phyloP scores from a whole-genome alignment of 139 green algal genomes.

The Closterium sp. region DNA sequence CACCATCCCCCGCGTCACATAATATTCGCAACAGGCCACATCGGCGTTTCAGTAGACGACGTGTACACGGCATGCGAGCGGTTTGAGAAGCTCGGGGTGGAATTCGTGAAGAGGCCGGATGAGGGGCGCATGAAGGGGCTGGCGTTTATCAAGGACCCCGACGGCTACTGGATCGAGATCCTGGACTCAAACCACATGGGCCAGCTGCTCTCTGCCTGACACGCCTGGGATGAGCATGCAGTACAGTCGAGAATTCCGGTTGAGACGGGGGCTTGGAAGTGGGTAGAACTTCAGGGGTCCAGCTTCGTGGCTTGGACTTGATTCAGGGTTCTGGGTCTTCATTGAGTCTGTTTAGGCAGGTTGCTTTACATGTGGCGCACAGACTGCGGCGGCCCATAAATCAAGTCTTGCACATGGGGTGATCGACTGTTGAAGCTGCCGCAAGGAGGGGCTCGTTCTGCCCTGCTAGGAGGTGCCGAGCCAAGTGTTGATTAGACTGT shows the following conservation, averaged over 20 bases:
- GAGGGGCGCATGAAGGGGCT: constrained; percentile 70
- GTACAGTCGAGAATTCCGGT: neutral
- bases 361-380: too few relatives aligned
- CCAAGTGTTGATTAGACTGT: too few relatives aligned
- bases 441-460: too few relatives aligned
- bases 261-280: neutral
- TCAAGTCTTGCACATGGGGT: too few relatives aligned
- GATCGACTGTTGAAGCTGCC: too few relatives aligned
- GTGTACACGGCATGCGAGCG: constrained; percentile 81
- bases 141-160: constrained; percentile 60
- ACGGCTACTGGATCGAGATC: constrained; percentile 66
- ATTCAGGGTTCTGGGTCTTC: too few relatives aligned
- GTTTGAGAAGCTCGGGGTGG: constrained; percentile 79
- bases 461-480: too few relatives aligned
- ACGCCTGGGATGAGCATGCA: neutral
- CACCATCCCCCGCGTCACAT: neutral
- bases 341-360: too few relatives aligned
- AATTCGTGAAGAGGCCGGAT: constrained; percentile 88
- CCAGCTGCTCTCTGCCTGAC: neutral
- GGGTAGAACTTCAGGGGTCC: neutral
- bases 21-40: constrained; percentile 63
- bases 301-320: neutral
- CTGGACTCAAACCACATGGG: constrained; percentile 46
- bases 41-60: constrained; percentile 81
- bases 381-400: too few relatives aligned